phyloP scores from a whole-genome alignment of 306 rosid genomes.

The Cucumis cinereus region DNA sequence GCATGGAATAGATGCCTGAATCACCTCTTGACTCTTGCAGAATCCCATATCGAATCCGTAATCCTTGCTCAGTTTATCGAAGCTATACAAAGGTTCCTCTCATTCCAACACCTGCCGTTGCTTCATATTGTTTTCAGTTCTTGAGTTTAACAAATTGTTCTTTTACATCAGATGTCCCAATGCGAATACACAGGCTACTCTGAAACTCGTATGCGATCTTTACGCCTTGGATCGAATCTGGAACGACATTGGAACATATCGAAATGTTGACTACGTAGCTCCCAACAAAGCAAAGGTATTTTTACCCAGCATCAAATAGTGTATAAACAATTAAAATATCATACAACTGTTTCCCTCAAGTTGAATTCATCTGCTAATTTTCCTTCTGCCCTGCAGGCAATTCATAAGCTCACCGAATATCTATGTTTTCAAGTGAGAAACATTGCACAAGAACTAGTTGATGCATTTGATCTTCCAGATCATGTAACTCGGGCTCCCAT shows the following conservation, averaged over 20 bases:
- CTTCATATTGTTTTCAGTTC: constrained; percentile 7
- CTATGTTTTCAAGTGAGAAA: constrained; percentile 85
- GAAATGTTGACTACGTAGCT: constrained; percentile 89
- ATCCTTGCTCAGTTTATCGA: constrained; percentile 86
- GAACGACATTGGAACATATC: constrained; percentile 97
- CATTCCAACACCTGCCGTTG: constrained; percentile 1
- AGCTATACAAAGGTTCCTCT: constrained; percentile 59
- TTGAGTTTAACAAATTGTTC: constrained; percentile 12
- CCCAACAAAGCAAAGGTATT: constrained; percentile 96
- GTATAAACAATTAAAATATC: not conserved
- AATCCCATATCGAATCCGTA: constrained; percentile 84
- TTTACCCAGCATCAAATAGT: not conserved
- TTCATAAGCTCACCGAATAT: constrained; percentile 73
- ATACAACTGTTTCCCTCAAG: not conserved
- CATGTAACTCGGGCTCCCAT: constrained; percentile 78
- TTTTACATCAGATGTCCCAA: constrained; percentile 54
- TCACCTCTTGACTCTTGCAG: constrained; percentile 91
- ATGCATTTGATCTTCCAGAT: constrained; percentile 83
- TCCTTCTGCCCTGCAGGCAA: constrained; percentile 38
- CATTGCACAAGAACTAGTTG: constrained; percentile 68
- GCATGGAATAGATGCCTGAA: constrained; percentile 98
- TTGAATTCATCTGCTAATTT: not conserved
- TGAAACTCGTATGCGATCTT: constrained; percentile 86
- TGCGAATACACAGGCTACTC: constrained; percentile 63
- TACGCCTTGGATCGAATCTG: constrained; percentile 90